phyloP scores from a whole-genome alignment of 2,329 filamentous ascomycete species.

The Bipolaris zeicola region DNA sequence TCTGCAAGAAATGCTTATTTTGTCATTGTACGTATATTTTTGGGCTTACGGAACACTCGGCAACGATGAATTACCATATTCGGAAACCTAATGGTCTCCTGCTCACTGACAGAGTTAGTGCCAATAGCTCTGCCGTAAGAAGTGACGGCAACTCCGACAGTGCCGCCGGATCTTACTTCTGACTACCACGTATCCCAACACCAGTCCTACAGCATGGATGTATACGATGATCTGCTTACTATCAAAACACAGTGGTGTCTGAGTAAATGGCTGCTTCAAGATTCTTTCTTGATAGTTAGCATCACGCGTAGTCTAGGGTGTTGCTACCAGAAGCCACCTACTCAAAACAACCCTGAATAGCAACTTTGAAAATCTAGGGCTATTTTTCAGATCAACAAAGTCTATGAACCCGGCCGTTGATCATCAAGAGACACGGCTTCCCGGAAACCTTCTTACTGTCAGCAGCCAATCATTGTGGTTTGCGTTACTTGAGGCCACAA shows the following conservation, averaged over 20 bases:
- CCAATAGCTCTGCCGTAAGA: slow-evolving; percentile 6
- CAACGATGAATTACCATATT: slow-evolving; percentile 15
- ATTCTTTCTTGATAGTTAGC: too few species aligned
- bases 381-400: slow-evolving; percentile 10
- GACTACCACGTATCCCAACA: neutral
- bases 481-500: slow-evolving; percentile 24
- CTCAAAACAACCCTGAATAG: neutral
- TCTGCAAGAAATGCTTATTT: slow-evolving; percentile 2
- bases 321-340: neutral
- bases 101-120: slow-evolving; percentile 1
- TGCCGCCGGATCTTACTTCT: slow-evolving; percentile 8
- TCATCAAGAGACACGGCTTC: slow-evolving; percentile 1
- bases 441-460: neutral
- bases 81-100: neutral
- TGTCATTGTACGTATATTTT: slow-evolving; percentile 2
- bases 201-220: neutral
- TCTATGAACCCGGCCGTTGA: slow-evolving; percentile 7
- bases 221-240: neutral
- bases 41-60: slow-evolving; percentile 12
- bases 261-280: neutral
- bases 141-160: slow-evolving; percentile 1
- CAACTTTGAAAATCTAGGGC: neutral
- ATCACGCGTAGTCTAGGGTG: too few species aligned
- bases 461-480: slow-evolving; percentile 17
- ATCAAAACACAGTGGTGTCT: neutral